Base-by-base conservation (phyloP, 129 eudicot genomes). In the Chrysanthemum makinoi region DNA sequence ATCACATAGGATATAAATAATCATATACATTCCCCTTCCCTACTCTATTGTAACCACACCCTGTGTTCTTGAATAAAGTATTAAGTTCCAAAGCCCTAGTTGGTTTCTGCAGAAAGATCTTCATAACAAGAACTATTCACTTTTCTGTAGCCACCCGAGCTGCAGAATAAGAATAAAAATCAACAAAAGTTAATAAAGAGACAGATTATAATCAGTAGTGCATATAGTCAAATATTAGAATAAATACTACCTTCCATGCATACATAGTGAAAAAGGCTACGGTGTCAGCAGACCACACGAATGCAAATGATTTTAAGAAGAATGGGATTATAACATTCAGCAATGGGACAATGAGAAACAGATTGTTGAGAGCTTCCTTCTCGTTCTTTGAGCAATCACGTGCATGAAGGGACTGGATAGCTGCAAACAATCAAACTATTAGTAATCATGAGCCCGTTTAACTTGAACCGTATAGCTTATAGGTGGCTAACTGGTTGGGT, bases 301-400 rank as follows among this genome's bases (percentile, higher is more conserved):
- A 85, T 3, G 96, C 91, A 66, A 93, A 89, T 4, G 98, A 93
- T 82, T 93, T 93, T 77, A 74, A 73, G 76, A 93, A 89, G 79
- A 93, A 89, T 3, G 98, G 98, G 70, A 93, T 93, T 57, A 78
- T 77, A 60, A 93, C 96, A 62, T 93, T 93, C 56, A 93, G 82
- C 74, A 93, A 77, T 3, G 98, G 98, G 49, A 93, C 80, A 6
- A 93, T 68, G 68, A 93, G 86, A 69, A 93, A 93, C 52, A 93
- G 87, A 74, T 87, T 89, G 59, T 93, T 93, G 72, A 93, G 98
- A 61, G 98, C 98, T 82, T 93, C 98, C 78, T 93, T 93, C 79
- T 93, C 98, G 58, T 87, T 85, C 79, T 87, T 89, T 46, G 98
- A 93, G 82, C 98, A 93, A 66, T 93, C 96, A 69, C 98, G 82